Evolutionary conservation across 176 grass and related monocot species (phyloP).

Genomic region (Puya raimondii): DNA sequence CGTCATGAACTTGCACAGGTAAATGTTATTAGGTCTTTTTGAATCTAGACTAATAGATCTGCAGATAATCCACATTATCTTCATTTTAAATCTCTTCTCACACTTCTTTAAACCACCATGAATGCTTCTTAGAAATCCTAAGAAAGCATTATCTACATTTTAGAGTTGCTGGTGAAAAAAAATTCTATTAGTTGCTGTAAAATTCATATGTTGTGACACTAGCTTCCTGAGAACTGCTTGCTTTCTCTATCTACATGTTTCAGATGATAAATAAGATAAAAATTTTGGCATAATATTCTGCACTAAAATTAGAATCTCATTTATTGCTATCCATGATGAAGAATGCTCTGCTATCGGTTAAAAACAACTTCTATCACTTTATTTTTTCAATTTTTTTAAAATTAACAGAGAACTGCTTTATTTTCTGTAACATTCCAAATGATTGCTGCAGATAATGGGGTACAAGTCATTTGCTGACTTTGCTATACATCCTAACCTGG

Average conservation of each 20-base stretch:
- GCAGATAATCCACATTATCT: neutral
- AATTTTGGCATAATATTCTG: too few species aligned
- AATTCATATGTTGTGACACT: too few species aligned
- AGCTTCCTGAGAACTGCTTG: too few species aligned
- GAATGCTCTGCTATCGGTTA: too few species aligned
- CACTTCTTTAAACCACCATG: neutral
- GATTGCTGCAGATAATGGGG: constrained; percentile 58
- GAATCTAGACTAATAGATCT: neutral
- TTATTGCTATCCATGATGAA: too few species aligned
- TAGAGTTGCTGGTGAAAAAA: too few species aligned
- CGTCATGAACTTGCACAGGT: constrained; percentile 92
- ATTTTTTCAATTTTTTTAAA: neutral
- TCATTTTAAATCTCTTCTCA: neutral
- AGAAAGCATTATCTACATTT: too few species aligned
- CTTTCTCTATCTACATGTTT: too few species aligned
- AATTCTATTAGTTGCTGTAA: too few species aligned
- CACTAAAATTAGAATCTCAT: too few species aligned
- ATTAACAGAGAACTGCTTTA: neutral
- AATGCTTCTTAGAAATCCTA: neutral
- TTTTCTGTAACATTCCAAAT: neutral
- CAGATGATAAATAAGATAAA: too few species aligned
- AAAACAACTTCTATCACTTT: neutral
- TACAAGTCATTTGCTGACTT: constrained; percentile 88
- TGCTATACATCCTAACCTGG: constrained; percentile 87
- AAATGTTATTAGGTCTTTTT: neutral